Base-by-base conservation (phyloP, 1,284 basidiomycete species). In the Apiotrichum siamense region DNA sequence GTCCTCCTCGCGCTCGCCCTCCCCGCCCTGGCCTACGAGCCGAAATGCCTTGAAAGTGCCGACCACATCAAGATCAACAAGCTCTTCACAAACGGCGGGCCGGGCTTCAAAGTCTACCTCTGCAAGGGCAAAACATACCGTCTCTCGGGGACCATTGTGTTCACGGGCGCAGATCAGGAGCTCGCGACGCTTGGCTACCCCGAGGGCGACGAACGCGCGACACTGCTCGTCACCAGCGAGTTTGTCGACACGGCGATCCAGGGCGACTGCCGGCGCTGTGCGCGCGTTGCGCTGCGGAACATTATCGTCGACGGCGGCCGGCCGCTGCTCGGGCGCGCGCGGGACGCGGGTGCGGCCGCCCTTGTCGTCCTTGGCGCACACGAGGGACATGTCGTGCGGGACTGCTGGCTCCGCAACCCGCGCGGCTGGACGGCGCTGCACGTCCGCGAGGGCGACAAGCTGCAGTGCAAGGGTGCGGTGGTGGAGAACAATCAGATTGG, bases 141-240 rank as follows among this genome's bases (percentile, higher is more conserved):
- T 1, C 60, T 78, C 25, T 64, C 65, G 3, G 66, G 68, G 4
- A 63, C 76, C 2, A 75, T 79, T 58, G 61, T 74, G 50, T 78
- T 77, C 63, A 75, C 74, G 5, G 73, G 72, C 2, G 71, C 70
- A 7, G 72, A 76, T 49, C 78, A 79, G 57, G 75, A 76, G 47
- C 59, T 78, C 23, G 70, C 74, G 18, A 78, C 77, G 3, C 61
- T 63, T 39, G 77, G 77, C 3, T 75, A 76, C 49, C 77, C 77
- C 1, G 65, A 65, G 3, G 75, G 68, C 20, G 62, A 69, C 15
- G 63, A 71, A 17, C 64, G 77, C 26, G 77, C 77, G 0, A 68
- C 56, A 11, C 53, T 79, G 5, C 52, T 64, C 7, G 66, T 77
- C 24, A 64, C 65, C 20, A 69, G 67, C 4, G 54, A 58, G 12